Conservation (phyloP, 1,139 yeast species). For the Kluyveromyces sp. region DNA sequence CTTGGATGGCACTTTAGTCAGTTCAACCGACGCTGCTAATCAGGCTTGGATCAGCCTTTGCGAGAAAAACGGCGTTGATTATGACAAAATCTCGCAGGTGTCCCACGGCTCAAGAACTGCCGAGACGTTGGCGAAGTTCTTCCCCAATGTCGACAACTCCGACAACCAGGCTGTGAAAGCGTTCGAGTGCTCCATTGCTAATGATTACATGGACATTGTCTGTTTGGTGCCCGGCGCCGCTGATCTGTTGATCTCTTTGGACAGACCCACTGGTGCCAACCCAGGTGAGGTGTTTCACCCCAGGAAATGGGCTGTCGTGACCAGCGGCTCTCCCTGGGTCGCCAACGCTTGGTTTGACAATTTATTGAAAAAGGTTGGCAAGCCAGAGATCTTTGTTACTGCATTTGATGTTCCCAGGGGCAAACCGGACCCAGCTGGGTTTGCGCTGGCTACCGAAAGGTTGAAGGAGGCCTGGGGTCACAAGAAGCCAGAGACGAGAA, state of each 20-base stretch:
- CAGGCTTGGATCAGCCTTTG: slow-evolving; percentile 64
- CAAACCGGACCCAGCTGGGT: slow-evolving; percentile 75
- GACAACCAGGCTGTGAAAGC: slow-evolving; percentile 45
- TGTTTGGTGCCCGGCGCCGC: slow-evolving; percentile 62
- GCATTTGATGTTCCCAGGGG: slow-evolving; percentile 66
- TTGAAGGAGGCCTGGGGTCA: slow-evolving; percentile 51
- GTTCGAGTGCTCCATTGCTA: slow-evolving; percentile 55
- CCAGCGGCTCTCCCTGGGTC: slow-evolving; percentile 65
- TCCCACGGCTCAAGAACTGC: slow-evolving; percentile 70
- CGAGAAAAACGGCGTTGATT: slow-evolving; percentile 54
- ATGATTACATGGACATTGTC: slow-evolving; percentile 58
- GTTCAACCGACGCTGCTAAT: slow-evolving; percentile 67
- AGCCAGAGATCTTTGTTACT: slow-evolving; percentile 65
- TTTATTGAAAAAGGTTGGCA: slow-evolving; percentile 46
- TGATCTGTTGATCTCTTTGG: slow-evolving; percentile 47
- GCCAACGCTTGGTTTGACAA: slow-evolving; percentile 46
- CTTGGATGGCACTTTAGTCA: slow-evolving; percentile 71
- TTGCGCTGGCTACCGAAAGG: slow-evolving; percentile 35
- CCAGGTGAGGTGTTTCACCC: slow-evolving; percentile 37
- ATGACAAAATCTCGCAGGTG: slow-evolving; percentile 57
- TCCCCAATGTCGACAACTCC: slow-evolving; percentile 56
- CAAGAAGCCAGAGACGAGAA: slow-evolving; percentile 33
- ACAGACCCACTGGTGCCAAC: slow-evolving; percentile 23
- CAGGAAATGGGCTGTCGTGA: slow-evolving; percentile 65
- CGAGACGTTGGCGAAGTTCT: slow-evolving; percentile 57